phyloP scores from a whole-genome alignment of 495 filamentous ascomycete genomes.

The Penicillium psychrofluorescens region DNA sequence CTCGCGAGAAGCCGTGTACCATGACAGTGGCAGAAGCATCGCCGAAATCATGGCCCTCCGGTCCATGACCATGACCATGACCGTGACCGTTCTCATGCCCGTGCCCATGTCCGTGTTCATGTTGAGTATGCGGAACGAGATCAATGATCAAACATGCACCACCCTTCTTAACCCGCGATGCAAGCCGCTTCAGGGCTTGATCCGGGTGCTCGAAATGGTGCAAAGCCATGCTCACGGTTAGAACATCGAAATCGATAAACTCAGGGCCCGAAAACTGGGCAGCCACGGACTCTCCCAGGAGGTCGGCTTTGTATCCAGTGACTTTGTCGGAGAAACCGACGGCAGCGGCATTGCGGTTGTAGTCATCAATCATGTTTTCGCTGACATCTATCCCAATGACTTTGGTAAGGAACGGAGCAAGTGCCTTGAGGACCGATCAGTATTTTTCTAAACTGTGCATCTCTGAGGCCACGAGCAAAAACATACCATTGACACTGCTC shows the following conservation, averaged over 20 bases:
- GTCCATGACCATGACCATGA: constrained; percentile 14
- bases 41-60: constrained; percentile 15
- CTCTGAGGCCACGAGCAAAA: neutral
- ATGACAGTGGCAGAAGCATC: constrained; percentile 38
- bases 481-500: constrained; percentile 49
- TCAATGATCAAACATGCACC: constrained; percentile 63
- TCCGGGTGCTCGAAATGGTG: constrained; percentile 65
- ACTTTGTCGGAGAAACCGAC: constrained; percentile 44
- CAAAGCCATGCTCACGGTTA: constrained; percentile 57
- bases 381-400: constrained; percentile 62
- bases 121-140: constrained; percentile 37
- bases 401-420: constrained; percentile 53
- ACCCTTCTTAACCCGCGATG: constrained; percentile 50
- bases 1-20: constrained; percentile 51
- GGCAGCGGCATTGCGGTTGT: constrained; percentile 37
- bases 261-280: constrained; percentile 36
- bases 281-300: constrained; percentile 35
- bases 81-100: constrained; percentile 10
- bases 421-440: constrained; percentile 25
- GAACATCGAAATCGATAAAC: constrained; percentile 55
- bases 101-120: constrained; percentile 18
- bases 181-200: constrained; percentile 47
- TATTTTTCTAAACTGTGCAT: neutral
- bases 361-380: constrained; percentile 55
- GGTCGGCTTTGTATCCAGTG: constrained; percentile 52